Conservation (phyloP, 73 alveolate genomes). For the Loxodes magnus region DNA sequence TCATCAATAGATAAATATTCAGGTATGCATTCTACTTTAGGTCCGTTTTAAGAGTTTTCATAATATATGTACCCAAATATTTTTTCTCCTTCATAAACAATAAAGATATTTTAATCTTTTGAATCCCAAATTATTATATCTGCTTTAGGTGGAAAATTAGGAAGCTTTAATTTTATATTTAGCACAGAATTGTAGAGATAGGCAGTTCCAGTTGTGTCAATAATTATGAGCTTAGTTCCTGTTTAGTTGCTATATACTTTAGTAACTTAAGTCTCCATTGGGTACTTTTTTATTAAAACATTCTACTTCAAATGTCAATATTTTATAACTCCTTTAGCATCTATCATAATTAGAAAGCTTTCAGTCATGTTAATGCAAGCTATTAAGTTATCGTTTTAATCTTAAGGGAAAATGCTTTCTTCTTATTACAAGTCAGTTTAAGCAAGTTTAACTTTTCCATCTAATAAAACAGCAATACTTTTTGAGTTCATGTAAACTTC, state of each 20-base stretch:
- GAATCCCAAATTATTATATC: slow-evolving; percentile 85
- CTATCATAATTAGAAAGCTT: slow-evolving; percentile 70
- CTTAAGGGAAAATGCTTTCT: slow-evolving; percentile 75
- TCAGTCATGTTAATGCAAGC: slow-evolving; percentile 70
- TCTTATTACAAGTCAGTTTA: too few relatives aligned
- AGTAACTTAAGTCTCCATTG: slow-evolving; percentile 50
- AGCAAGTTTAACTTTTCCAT: too few relatives aligned
- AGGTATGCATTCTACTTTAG: slow-evolving; percentile 54
- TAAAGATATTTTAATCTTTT: slow-evolving; percentile 77
- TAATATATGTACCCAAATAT: slow-evolving; percentile 56
- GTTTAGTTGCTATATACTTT: slow-evolving; percentile 25
- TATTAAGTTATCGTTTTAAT: slow-evolving; percentile 73
- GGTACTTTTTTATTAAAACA: slow-evolving; percentile 63
- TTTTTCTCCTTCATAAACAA: slow-evolving; percentile 56
- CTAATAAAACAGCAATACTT: too few relatives aligned
- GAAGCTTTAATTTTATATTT: slow-evolving; percentile 52
- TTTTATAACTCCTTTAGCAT: slow-evolving; percentile 67
- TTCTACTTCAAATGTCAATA: slow-evolving; percentile 68
- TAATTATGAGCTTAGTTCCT: slow-evolving; percentile 85
- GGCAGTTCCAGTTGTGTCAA: slow-evolving; percentile 84
- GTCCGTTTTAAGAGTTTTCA: slow-evolving; percentile 69
- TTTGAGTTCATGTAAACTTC: too few relatives aligned
- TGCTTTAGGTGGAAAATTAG: slow-evolving; percentile 54
- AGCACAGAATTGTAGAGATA: slow-evolving; percentile 90
- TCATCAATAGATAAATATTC: slow-evolving; percentile 75